These are phyloP conservation scores for Fusarium piperis DNA, from an alignment of 2,329 filamentous ascomycete species.

Conservation along the genomic window DNA sequence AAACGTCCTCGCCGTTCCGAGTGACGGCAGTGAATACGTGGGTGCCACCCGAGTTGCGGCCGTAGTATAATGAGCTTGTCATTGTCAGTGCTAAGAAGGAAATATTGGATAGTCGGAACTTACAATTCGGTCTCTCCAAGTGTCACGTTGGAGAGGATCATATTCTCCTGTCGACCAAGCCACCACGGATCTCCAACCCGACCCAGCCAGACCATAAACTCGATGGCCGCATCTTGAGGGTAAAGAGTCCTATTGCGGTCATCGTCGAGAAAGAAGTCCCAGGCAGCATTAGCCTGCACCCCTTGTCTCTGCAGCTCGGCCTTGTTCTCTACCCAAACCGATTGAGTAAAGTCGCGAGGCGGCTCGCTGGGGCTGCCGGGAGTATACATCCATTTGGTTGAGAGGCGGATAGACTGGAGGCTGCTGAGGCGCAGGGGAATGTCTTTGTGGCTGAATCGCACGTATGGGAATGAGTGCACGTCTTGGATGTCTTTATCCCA, in stretches of 20 bases:
- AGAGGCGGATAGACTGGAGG: slow-evolving; percentile 29
- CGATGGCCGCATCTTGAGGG: slow-evolving; percentile 33
- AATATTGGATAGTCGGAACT: background rate
- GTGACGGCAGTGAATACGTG: slow-evolving; percentile 40
- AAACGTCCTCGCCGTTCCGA: slow-evolving; percentile 22
- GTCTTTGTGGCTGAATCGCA: slow-evolving; percentile 31
- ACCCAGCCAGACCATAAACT: slow-evolving; percentile 42
- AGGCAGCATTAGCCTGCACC: slow-evolving; percentile 36
- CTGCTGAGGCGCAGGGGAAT: slow-evolving; percentile 35
- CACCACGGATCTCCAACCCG: slow-evolving; percentile 41
- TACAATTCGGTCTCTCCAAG: slow-evolving; percentile 38
- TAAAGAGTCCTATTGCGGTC: slow-evolving; percentile 35
- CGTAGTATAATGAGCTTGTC: slow-evolving; percentile 36
- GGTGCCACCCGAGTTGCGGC: slow-evolving; percentile 32
- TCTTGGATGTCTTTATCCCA: slow-evolving; percentile 38
- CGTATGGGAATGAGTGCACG: slow-evolving; percentile 41
- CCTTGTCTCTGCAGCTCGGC: slow-evolving; percentile 4
- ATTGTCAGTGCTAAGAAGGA: background rate
- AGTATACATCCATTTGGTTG: slow-evolving; percentile 40
- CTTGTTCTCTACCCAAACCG: slow-evolving; percentile 30
- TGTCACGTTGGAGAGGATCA: slow-evolving; percentile 33
- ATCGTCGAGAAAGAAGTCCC: slow-evolving; percentile 42
- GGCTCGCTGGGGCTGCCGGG: slow-evolving; percentile 7
- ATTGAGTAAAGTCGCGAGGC: slow-evolving; percentile 19
- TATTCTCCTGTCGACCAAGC: slow-evolving; percentile 32